Percentiles rank a stretch among this genome's conserved stretches.
Evolutionary conservation across 2,329 filamentous ascomycete species (phyloP).

Genomic region (Diaporthe ilicicola): DNA sequence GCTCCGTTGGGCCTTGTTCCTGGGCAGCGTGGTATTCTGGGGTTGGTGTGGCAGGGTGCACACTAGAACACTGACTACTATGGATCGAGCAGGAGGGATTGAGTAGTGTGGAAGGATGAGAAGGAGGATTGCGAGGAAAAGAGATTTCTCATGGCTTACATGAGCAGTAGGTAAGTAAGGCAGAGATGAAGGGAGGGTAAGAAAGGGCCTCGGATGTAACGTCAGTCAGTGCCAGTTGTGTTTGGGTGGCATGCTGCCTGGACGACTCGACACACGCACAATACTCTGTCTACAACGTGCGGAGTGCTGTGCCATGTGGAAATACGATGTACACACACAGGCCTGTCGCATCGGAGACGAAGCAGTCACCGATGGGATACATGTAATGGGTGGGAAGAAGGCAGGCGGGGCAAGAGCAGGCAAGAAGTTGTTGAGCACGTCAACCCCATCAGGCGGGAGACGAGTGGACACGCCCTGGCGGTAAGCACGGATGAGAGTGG

Average conservation of each 20-base stretch:
- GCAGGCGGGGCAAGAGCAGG: no score
- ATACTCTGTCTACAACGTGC: constrained; percentile 17
- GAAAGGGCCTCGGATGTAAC: neutral
- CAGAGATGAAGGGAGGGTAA: neutral
- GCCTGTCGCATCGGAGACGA: neutral
- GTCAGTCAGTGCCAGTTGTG: neutral
- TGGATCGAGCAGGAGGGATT: no score
- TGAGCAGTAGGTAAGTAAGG: neutral
- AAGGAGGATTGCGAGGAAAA: neutral
- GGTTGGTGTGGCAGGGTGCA: neutral
- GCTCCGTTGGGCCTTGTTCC: constrained; percentile 17
- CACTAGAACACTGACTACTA: no score
- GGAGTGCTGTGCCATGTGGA: neutral
- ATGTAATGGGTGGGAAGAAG: neutral
- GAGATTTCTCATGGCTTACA: neutral
- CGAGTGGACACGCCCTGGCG: constrained; percentile 3
- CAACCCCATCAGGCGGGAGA: neutral
- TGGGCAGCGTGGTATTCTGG: constrained; percentile 24
- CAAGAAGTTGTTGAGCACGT: constrained; percentile 2
- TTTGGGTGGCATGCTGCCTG: constrained; percentile 1
- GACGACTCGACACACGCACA: neutral
- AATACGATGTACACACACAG: no score
- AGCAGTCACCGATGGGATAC: neutral
- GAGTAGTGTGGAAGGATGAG: no score
- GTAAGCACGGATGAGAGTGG: constrained; percentile 13